phyloP scores from a whole-genome alignment of 345 rosid species.

The Sonneratia caseolaris region DNA sequence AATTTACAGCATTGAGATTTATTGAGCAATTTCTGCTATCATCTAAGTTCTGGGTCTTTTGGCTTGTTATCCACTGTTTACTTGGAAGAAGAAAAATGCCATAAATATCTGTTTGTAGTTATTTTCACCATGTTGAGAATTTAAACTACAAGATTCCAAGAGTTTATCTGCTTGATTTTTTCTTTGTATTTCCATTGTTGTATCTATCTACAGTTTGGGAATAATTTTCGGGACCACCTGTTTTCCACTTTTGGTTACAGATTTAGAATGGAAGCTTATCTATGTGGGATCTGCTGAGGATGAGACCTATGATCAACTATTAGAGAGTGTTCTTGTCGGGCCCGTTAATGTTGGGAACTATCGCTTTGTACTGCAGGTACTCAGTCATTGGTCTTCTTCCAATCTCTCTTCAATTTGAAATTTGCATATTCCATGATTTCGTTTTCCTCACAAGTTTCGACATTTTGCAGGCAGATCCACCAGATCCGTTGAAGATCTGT shows the following conservation, averaged over 20 bases:
- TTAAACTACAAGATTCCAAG: background rate
- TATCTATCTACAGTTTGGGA: too few relatives aligned
- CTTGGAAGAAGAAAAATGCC: background rate
- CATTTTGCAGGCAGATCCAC: slow-evolving; percentile 64
- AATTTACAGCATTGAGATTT: background rate
- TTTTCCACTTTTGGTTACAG: slow-evolving; percentile 19
- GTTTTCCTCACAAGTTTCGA: background rate
- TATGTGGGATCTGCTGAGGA: slow-evolving; percentile 99
- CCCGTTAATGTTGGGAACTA: slow-evolving; percentile 91
- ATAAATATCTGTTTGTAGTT: background rate
- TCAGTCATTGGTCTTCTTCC: slow-evolving; percentile 3
- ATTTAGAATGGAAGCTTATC: slow-evolving; percentile 89
- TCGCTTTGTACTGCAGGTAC: slow-evolving; percentile 76
- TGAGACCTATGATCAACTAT: slow-evolving; percentile 71
- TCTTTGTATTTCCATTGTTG: background rate
- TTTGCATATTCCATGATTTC: background rate
- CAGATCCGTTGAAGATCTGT: slow-evolving; percentile 77
- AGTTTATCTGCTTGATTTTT: background rate
- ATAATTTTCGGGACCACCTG: background rate
- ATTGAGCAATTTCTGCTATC: too few relatives aligned
- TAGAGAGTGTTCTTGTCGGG: slow-evolving; percentile 93
- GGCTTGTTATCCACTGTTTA: background rate
- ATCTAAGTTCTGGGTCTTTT: too few relatives aligned
- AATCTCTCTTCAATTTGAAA: background rate
- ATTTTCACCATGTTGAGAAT: background rate